Base-by-base conservation (phyloP, 257 asterid species). In the Datura wrightii region DNA sequence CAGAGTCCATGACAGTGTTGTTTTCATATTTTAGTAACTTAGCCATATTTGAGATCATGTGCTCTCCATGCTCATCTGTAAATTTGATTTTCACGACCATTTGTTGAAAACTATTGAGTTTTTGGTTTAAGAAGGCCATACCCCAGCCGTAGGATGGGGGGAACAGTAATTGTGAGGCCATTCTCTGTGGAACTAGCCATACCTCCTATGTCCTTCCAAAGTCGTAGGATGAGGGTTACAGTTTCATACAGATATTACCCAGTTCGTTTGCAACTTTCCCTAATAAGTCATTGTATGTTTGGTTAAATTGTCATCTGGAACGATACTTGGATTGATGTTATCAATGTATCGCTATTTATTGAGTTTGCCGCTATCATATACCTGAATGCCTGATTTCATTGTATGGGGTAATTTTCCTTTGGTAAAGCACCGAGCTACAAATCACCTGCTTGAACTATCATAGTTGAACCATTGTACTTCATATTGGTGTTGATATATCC, bases 1-100 rank as follows among this genome's bases (percentile, higher is more conserved):
- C 50, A 91, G 99, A 81, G 98, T 94, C 84, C 99, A 95, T 34
- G 99, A 95, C 39, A 95, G 99, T 58, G 98, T 95, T 65, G 99
- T 95, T 76, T 93, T 94, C 87, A 94, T 94, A 83, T 95, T 95
- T 90, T 95, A 92, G 91, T 76, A 15, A 78, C 34, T 52, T 52
- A 52, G 63, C 63, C 82, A 78, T 78, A 31, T 78, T 78, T 78
- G 48, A 52, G 63, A 78, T 78, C 48, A 52, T 14, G 82, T 52
- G 34, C 44, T 52, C 82, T 78, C 82, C 62, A 14, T 78, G 16
- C 16, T 78, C 59, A 18, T 78, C 63, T 53, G 65, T 78, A 52
- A 52, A 78, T 50, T 76, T 52, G 82, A 52, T 78, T 78, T 78
- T 54, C 65, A 52, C 50, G 63, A 31, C 48, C 34, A 34, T 31